Evolutionary conservation across 2,329 filamentous ascomycete genomes (phyloP).

Genomic region (Penicillium vulpinum): DNA sequence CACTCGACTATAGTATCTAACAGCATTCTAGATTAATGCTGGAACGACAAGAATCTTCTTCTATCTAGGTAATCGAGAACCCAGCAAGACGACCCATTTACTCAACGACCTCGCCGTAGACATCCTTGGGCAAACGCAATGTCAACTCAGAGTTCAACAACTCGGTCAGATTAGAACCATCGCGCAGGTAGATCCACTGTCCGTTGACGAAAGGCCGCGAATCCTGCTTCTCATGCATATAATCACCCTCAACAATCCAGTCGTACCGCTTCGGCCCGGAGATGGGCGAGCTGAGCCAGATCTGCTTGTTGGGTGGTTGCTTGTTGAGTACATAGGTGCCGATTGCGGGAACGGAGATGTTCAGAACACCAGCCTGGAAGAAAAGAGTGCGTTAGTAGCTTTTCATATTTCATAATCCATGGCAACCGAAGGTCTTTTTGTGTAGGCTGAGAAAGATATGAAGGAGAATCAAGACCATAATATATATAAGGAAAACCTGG

Average conservation of each 20-base stretch:
- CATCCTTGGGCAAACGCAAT: slow-evolving; percentile 56
- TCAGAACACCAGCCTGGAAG: slow-evolving; percentile 77
- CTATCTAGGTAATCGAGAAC: slow-evolving; percentile 1
- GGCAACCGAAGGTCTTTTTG: neutral
- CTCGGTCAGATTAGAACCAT: slow-evolving; percentile 72
- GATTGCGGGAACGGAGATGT: slow-evolving; percentile 65
- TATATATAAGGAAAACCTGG: too few relatives aligned
- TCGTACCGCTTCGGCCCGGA: slow-evolving; percentile 94
- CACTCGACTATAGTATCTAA: slow-evolving; percentile 6
- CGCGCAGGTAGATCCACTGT: slow-evolving; percentile 84
- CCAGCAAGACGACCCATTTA: slow-evolving; percentile 1
- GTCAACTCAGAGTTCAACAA: slow-evolving; percentile 75
- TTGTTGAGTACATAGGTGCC: slow-evolving; percentile 97
- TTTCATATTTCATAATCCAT: neutral
- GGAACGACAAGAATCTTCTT: neutral
- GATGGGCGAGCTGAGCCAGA: slow-evolving; percentile 91
- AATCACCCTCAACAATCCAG: slow-evolving; percentile 72
- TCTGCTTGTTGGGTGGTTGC: slow-evolving; percentile 94
- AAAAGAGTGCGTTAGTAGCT: neutral
- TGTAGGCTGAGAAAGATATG: neutral
- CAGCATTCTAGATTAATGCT: neutral
- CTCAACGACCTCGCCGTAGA: slow-evolving; percentile 34
- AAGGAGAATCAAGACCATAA: neutral
- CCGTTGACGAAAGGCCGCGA: slow-evolving; percentile 55
- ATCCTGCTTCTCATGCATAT: slow-evolving; percentile 76